Evolutionary conservation across 345 rosid genomes (phyloP).

Genomic region (Cardamine resedifolia): DNA sequence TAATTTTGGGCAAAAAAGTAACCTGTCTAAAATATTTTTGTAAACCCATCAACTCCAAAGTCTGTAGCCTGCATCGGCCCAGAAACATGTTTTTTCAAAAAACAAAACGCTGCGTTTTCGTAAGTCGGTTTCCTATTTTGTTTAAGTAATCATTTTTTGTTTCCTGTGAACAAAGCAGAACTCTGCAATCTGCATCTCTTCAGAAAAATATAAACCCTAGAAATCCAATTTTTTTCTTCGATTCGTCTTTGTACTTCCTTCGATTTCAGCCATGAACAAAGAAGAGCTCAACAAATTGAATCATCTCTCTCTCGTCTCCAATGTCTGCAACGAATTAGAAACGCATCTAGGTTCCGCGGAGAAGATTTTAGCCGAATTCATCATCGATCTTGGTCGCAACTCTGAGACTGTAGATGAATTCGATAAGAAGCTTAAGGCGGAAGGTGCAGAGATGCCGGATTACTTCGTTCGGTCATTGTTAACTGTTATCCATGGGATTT

Average conservation of each 20-base stretch:
- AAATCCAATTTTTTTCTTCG: constrained; percentile 8
- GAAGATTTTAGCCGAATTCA: constrained; percentile 74
- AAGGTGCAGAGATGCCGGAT: constrained; percentile 88
- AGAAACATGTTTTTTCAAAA: background rate
- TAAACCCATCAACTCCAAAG: background rate
- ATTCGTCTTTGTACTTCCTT: background rate
- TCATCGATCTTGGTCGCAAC: constrained; percentile 56
- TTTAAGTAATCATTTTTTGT: too few species aligned
- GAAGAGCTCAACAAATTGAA: constrained; percentile 44
- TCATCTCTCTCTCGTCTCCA: constrained; percentile 64
- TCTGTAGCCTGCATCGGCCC: too few species aligned
- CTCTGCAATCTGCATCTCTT: background rate
- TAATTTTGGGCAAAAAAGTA: too few species aligned
- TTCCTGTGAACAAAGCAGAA: background rate
- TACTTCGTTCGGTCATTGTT: constrained; percentile 79
- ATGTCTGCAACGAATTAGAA: constrained; percentile 78
- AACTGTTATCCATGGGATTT: constrained; percentile 78
- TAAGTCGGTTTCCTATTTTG: background rate
- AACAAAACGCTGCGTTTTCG: background rate
- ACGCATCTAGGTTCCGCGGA: constrained; percentile 76
- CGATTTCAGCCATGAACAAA: constrained; percentile 26
- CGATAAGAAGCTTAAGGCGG: constrained; percentile 63
- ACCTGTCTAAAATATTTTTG: too few species aligned
- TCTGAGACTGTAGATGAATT: constrained; percentile 71
- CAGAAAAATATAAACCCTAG: constrained; percentile 10